phyloP scores from a whole-genome alignment of 768 basidiomycete genomes.

The Xanthoconium stramineum region DNA sequence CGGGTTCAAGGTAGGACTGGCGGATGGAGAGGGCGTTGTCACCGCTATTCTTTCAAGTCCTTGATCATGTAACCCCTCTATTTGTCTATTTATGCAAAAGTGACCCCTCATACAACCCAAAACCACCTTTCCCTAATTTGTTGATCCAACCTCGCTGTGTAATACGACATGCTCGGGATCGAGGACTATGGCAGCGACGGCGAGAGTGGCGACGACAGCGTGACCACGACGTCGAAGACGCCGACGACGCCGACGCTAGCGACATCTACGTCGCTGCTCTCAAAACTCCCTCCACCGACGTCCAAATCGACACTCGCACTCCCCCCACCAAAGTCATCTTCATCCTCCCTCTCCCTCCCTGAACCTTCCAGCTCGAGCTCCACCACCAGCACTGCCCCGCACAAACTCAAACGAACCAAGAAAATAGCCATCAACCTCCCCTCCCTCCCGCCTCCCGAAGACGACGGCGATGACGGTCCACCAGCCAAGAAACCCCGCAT shows the following conservation, averaged over 20 bases:
- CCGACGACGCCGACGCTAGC: constrained; percentile 11
- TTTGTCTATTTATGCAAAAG: not conserved
- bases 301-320: constrained; percentile 34
- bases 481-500: constrained; percentile 57
- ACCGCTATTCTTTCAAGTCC: constrained; percentile 10
- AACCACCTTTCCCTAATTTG: not conserved
- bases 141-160: not conserved
- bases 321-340: constrained; percentile 33
- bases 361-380: constrained; percentile 15
- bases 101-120: constrained; percentile 4
- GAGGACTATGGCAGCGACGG: constrained; percentile 76
- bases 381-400: constrained; percentile 2
- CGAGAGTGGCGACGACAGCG: constrained; percentile 50
- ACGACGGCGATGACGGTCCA: constrained; percentile 49
- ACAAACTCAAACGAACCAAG: constrained; percentile 43
- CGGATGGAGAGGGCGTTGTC: constrained; percentile 14
- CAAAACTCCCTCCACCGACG: constrained; percentile 27
- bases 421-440: constrained; percentile 40
- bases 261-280: constrained; percentile 5
- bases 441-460: constrained; percentile 29
- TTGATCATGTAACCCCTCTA: not conserved
- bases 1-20: constrained; percentile 16
- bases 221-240: constrained; percentile 1
- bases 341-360: constrained; percentile 30
- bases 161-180: constrained; percentile 60